A percentile compares a stretch with the other conserved stretches of the same genome.
phyloP scores from a whole-genome alignment of 192 early-diverging fungal species.

The Blastocladiella britannica region DNA sequence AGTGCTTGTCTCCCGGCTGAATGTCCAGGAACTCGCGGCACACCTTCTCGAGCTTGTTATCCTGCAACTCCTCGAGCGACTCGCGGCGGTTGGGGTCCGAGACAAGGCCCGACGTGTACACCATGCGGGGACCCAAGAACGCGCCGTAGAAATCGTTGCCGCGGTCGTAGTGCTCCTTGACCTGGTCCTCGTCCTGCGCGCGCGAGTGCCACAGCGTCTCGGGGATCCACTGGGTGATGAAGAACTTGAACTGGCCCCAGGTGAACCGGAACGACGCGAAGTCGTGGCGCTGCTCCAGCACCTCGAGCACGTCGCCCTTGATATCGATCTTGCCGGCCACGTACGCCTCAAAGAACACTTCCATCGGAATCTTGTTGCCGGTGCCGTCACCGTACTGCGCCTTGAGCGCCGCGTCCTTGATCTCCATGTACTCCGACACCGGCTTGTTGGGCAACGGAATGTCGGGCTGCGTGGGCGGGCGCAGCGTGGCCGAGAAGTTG shows the following conservation, averaged over 20 bases:
- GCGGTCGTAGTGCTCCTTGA: conserved; percentile 94
- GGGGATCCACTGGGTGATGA: conserved; percentile 88
- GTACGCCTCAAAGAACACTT: conserved; percentile 90
- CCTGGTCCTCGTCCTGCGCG: conserved; percentile 95
- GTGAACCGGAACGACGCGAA: conserved; percentile 80
- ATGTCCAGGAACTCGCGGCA: conserved; percentile 61
- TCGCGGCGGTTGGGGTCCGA: conserved; percentile 49
- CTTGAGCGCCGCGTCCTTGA: conserved; percentile 60
- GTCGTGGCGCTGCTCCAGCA: conserved; percentile 82
- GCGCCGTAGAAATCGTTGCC: conserved; percentile 95
- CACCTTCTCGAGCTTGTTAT: conserved; percentile 85
- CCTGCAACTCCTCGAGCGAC: conserved; percentile 80
- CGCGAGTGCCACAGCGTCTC: conserved; percentile 91
- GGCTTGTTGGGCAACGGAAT: conserved; percentile 57
- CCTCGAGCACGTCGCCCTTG: conserved; percentile 61
- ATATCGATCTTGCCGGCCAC: conserved; percentile 91
- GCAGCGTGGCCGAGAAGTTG: conserved; percentile 35
- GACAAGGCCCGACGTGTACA: conserved; percentile 90
- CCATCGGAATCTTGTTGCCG: conserved; percentile 86
- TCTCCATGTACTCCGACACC: conserved; percentile 71
- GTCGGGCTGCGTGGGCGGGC: conserved; percentile 36
- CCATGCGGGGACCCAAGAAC: conserved; percentile 83
- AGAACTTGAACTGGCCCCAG: conserved; percentile 69
- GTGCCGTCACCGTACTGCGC: conserved; percentile 38
- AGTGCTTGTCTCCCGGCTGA: conserved; percentile 63